A percentile compares a stretch with the other conserved stretches of the same genome.
phyloP scores from a whole-genome alignment of 2,329 filamentous ascomycete genomes.

The Colletotrichum graminicola region DNA sequence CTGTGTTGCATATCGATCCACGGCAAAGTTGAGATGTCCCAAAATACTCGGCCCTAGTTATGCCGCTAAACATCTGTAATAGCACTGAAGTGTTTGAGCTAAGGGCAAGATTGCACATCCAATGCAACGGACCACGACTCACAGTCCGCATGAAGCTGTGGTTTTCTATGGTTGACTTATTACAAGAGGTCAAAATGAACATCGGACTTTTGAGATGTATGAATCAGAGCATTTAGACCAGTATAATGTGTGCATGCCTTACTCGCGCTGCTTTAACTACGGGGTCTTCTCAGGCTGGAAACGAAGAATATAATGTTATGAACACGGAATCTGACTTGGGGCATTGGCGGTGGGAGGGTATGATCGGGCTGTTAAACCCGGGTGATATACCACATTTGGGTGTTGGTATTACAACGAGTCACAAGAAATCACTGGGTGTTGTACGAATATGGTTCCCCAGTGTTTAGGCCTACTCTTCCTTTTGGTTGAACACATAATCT shows the following conservation, averaged over 20 bases:
- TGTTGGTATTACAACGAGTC: too few relatives aligned
- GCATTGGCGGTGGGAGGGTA: too few relatives aligned
- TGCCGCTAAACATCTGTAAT: not conserved
- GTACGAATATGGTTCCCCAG: too few relatives aligned
- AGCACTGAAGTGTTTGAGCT: not conserved
- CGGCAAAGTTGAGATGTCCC: not conserved
- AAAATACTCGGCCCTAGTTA: not conserved
- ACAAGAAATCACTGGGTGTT: too few relatives aligned
- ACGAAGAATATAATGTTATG: too few relatives aligned
- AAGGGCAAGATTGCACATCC: not conserved
- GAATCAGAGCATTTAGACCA: too few relatives aligned
- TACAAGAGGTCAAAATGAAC: accelerated
- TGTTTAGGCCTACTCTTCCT: too few relatives aligned
- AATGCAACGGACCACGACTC: not conserved
- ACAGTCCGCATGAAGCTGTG: not conserved
- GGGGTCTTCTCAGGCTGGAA: too few relatives aligned
- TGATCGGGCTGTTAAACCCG: too few relatives aligned
- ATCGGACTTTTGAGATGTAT: not conserved
- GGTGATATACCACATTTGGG: too few relatives aligned
- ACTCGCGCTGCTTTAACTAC: not conserved
- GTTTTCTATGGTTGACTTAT: not conserved
- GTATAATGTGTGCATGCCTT: not conserved
- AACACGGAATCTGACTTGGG: too few relatives aligned
- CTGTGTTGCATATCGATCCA: not conserved
- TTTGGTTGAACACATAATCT: too few relatives aligned